A percentile compares a stretch with the other conserved stretches of the same genome.
Conservation (phyloP, 345 rosid genomes). For the Chamaenerion angustifolium region DNA sequence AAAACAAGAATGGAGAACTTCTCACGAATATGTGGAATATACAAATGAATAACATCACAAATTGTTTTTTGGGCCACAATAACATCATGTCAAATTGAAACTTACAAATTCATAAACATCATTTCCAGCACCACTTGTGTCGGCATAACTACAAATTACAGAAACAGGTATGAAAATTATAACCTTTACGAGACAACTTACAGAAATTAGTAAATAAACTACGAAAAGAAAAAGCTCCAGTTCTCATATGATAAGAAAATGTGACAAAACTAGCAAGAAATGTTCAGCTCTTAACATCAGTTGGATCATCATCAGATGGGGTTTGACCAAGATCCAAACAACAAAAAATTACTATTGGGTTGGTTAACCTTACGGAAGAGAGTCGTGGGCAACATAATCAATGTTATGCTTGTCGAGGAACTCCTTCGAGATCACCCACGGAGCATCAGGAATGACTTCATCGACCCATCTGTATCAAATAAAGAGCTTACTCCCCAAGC, state of each 20-base stretch:
- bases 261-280: too few relatives aligned
- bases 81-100: constrained; percentile 8
- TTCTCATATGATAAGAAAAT: neutral
- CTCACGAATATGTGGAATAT: neutral
- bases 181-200: neutral
- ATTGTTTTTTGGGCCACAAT: too few relatives aligned
- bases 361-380: constrained; percentile 60
- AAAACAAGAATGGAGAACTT: too few relatives aligned
- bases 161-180: neutral
- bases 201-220: too few relatives aligned
- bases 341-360: too few relatives aligned
- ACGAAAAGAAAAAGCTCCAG: too few relatives aligned
- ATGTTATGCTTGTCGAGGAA: constrained; percentile 70
- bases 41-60: constrained; percentile 9
- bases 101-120: constrained; percentile 95
- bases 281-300: too few relatives aligned
- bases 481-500: constrained; percentile 1
- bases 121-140: constrained; percentile 75
- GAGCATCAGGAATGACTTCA: constrained; percentile 86
- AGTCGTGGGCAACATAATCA: constrained; percentile 79
- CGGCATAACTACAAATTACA: constrained; percentile 55
- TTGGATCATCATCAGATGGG: too few relatives aligned
- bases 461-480: constrained; percentile 66
- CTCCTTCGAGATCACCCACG: constrained; percentile 79
- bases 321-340: too few relatives aligned